phyloP scores from a whole-genome alignment of 352 stramenopile genomes.

The Globisporangium middletonii region DNA sequence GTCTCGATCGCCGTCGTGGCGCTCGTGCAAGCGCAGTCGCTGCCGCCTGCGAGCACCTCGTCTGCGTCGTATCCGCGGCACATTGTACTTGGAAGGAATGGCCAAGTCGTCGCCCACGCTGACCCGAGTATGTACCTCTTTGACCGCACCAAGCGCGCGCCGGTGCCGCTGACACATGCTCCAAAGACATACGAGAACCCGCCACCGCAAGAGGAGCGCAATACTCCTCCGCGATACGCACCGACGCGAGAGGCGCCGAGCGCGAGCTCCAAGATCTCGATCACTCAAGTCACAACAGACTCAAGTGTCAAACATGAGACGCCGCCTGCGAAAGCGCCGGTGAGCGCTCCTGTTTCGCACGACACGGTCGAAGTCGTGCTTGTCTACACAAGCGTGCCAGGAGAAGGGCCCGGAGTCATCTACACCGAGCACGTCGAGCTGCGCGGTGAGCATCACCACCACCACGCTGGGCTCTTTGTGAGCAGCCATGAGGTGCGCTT shows the following conservation, averaged over 20 bases:
- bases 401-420: neutral
- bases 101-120: slow-evolving; percentile 21
- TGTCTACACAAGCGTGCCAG: neutral
- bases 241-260: neutral
- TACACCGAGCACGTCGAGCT: neutral
- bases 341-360: no score
- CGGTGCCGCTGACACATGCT: no score
- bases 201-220: neutral
- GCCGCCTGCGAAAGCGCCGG: no score
- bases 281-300: neutral
- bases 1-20: no score
- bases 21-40: no score
- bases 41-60: no score
- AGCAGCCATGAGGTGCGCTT: no score
- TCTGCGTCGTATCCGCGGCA: slow-evolving; percentile 12
- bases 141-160: no score
- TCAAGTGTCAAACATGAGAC: no score
- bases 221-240: neutral
- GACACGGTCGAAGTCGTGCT: neutral
- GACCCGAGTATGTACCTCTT: slow-evolving; percentile 29
- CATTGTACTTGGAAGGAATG: slow-evolving; percentile 31
- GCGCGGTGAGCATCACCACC: neutral
- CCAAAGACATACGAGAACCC: no score
- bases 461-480: neutral
- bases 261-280: slow-evolving; percentile 1